Evolutionary conservation across 352 stramenopile genomes (phyloP).

Genomic region (Globisporangium megalacanthum): DNA sequence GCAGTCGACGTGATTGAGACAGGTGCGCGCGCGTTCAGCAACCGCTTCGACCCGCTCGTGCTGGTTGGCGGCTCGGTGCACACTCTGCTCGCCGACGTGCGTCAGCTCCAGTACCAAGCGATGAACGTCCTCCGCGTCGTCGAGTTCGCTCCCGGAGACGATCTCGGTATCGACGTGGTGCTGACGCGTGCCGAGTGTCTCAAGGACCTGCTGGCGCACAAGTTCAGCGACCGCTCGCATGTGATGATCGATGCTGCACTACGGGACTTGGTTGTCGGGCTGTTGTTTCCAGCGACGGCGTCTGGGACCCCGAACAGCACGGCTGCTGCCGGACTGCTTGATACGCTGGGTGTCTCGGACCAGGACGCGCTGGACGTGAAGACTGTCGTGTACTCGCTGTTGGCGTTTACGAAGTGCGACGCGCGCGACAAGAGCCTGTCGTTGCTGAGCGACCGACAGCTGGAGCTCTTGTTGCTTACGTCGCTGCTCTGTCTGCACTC

Average conservation of each 20-base stretch:
- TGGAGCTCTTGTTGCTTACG: constrained; percentile 56
- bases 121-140: constrained; percentile 35
- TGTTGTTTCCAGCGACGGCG: constrained; percentile 28
- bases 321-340: constrained; percentile 9
- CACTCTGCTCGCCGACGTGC: constrained; percentile 29
- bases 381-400: constrained; percentile 47
- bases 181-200: constrained; percentile 25
- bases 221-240: constrained; percentile 21
- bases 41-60: constrained; percentile 49
- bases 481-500: constrained; percentile 32
- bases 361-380: constrained; percentile 30
- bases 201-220: constrained; percentile 23
- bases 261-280: constrained; percentile 36
- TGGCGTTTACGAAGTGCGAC: constrained; percentile 52
- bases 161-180: constrained; percentile 14
- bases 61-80: constrained; percentile 31
- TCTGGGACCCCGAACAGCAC: constrained; percentile 15
- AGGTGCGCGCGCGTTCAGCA: constrained; percentile 33
- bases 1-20: constrained; percentile 66
- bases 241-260: constrained; percentile 35
- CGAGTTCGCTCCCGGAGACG: constrained; percentile 25
- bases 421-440: constrained; percentile 16
- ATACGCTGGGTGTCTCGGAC: constrained; percentile 25
- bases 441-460: constrained; percentile 29
- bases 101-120: constrained; percentile 47